Evolutionary conservation across 306 rosid species (phyloP), one percentile per base, ranked within the genome.

Genomic region (Fagus sylvatica): DNA sequence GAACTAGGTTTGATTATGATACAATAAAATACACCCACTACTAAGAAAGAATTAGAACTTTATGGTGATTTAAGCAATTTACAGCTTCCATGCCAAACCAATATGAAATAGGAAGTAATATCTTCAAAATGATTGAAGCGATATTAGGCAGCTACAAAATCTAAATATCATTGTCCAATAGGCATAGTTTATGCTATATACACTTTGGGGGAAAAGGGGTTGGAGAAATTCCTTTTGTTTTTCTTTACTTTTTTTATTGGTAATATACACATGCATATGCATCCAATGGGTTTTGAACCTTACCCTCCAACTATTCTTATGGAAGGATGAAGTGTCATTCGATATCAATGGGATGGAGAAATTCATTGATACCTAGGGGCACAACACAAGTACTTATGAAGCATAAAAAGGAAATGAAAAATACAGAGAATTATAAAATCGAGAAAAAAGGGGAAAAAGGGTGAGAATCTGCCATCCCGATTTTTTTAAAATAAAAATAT

Each of bases 21-120:
- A 77, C 69, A 71, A 55, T 7, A 17, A 72, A 64, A 73, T 57
- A 59, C 32, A 71, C 68, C 32, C 71, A 69, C 56, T 59, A 53
- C 62, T n/a, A 37, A 78, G 65, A 62, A 32, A 79, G 55, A 73
- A 68, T 40, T 64, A 84, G 28, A 48, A 81, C 74, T 61, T 22
- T 49, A 81, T 42, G 10, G 53, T 46, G 12, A 66, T 62, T 77
- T 61, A 43, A 75, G 56, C 53, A 79, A 81, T 30, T 69, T 37
- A 66, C 17, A 61, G 7, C 39, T 28, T 30, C 66, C 32, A 76
- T 46, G 13, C 6, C 69, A 41, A 60, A 62, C 39, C 57, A 12
- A 5, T 33, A 60, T 28, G 34, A 56, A 22, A 56, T 6, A 56
- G 34, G 15, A 22, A 56, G 13, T 22, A 22, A 46, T 10, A 46